Evolutionary conservation across 1,284 basidiomycete genomes (phyloP).

Genomic region (Pulchroboletus neoregius): DNA sequence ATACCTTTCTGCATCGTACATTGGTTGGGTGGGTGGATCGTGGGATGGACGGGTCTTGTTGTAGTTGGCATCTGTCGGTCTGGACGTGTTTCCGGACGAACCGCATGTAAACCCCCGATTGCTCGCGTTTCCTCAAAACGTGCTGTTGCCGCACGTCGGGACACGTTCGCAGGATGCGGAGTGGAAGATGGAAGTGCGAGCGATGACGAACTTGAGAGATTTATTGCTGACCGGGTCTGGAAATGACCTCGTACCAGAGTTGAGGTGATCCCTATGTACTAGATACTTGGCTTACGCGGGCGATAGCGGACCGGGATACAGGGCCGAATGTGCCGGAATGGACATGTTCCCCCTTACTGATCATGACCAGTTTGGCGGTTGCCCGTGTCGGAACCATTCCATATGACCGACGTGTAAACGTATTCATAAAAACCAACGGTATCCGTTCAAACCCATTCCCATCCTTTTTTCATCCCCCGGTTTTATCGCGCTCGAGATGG

Average conservation of each 20-base stretch:
- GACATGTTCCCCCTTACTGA: too few relatives aligned
- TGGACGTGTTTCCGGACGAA: slow-evolving; percentile 90
- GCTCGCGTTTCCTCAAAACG: slow-evolving; percentile 77
- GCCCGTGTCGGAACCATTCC: too few relatives aligned
- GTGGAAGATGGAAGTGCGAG: slow-evolving; percentile 77
- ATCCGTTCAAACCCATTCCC: neutral
- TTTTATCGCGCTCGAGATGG: slow-evolving; percentile 11
- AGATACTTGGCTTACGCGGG: too few relatives aligned
- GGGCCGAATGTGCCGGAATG: too few relatives aligned
- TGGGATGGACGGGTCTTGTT: neutral
- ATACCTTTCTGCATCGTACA: too few relatives aligned
- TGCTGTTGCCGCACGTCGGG: slow-evolving; percentile 85
- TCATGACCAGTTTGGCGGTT: too few relatives aligned
- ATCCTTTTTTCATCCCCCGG: neutral
- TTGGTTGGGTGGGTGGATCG: too few relatives aligned
- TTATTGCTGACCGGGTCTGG: slow-evolving; percentile 61
- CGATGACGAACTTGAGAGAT: slow-evolving; percentile 65
- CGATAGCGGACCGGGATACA: too few relatives aligned
- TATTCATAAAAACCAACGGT: neutral
- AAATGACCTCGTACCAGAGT: slow-evolving; percentile 62
- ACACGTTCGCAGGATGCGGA: slow-evolving; percentile 80
- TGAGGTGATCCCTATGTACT: too few relatives aligned
- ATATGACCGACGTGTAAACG: too few relatives aligned
- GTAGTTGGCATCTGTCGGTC: slow-evolving; percentile 76
- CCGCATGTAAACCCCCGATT: slow-evolving; percentile 79